phyloP scores from a whole-genome alignment of 495 filamentous ascomycete genomes.

The Penicillium silybi region DNA sequence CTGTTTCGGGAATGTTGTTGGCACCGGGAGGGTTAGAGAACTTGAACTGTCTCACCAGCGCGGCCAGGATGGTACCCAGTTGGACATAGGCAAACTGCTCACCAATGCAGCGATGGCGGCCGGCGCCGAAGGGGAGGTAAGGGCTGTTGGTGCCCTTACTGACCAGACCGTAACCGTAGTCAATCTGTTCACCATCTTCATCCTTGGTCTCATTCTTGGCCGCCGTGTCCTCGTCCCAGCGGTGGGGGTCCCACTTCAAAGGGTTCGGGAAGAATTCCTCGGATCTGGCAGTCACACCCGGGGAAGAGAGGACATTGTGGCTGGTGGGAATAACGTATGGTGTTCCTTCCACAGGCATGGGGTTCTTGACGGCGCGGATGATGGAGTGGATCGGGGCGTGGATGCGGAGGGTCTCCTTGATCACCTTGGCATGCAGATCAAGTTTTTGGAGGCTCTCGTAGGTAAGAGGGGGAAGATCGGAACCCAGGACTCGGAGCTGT shows the following conservation, averaged over 20 bases:
- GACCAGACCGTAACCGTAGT: constrained; percentile 46
- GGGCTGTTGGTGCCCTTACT: constrained; percentile 52
- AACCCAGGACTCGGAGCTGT: constrained; percentile 48
- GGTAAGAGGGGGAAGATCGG: constrained; percentile 48
- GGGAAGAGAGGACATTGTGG: constrained; percentile 47
- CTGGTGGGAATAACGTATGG: constrained; percentile 45
- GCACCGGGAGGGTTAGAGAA: constrained; percentile 30
- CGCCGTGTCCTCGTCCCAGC: constrained; percentile 40
- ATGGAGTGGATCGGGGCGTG: constrained; percentile 64
- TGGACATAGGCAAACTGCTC: constrained; percentile 56
- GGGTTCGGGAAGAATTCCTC: constrained; percentile 45
- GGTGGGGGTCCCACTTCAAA: constrained; percentile 49
- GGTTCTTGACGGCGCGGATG: constrained; percentile 58
- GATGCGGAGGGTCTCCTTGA: constrained; percentile 60
- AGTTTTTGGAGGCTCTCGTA: constrained; percentile 52
- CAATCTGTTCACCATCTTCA: constrained; percentile 42
- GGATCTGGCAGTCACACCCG: constrained; percentile 44
- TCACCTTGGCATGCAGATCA: constrained; percentile 53
- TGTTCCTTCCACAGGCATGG: constrained; percentile 48
- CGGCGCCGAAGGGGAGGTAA: constrained; percentile 54
- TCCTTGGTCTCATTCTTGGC: constrained; percentile 29
- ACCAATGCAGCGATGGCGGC: constrained; percentile 54
- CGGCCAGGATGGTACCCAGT: constrained; percentile 43
- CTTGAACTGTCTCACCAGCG: constrained; percentile 45
- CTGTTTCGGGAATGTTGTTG: constrained; percentile 42